A percentile compares a stretch with the other conserved stretches of the same genome.
Evolutionary conservation across 106 monocot species (phyloP).

Genomic region (Xerophyta viscosa): DNA sequence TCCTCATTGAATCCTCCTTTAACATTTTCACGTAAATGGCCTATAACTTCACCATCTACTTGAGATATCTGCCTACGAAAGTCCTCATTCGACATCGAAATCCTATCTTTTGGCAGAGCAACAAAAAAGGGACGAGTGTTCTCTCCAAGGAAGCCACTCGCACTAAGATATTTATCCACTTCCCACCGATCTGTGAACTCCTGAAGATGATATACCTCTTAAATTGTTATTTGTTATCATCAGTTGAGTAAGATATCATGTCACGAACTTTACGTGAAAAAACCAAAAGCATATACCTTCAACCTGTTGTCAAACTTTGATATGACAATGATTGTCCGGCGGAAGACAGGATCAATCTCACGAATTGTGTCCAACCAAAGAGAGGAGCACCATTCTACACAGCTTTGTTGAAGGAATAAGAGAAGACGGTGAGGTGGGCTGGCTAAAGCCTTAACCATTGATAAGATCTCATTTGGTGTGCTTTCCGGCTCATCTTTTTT

Average conservation of each 20-base stretch:
- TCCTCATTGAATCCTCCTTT: slow-evolving; percentile 95
- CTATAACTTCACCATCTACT: slow-evolving; percentile 71
- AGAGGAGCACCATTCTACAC: slow-evolving; percentile 98
- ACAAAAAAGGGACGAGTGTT: slow-evolving; percentile 88
- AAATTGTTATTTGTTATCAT: too few relatives aligned
- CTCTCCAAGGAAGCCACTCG: slow-evolving; percentile 92
- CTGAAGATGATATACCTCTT: too few relatives aligned
- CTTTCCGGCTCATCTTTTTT: slow-evolving; percentile 93
- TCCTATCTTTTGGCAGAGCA: slow-evolving; percentile 94
- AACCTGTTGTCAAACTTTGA: slow-evolving; percentile 97
- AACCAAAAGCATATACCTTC: slow-evolving; percentile 35
- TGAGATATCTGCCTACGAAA: slow-evolving; percentile 91
- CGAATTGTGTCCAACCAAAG: slow-evolving; percentile 88
- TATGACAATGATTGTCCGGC: slow-evolving; percentile 70
- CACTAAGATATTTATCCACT: slow-evolving; percentile 89
- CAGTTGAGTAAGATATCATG: background rate
- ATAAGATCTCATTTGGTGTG: slow-evolving; percentile 75
- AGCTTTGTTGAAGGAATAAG: slow-evolving; percentile 96
- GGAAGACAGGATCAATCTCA: slow-evolving; percentile 94
- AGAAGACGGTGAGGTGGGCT: slow-evolving; percentile 87
- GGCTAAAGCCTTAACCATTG: slow-evolving; percentile 93
- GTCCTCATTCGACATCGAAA: slow-evolving; percentile 77
- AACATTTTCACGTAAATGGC: slow-evolving; percentile 67
- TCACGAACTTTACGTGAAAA: too few relatives aligned
- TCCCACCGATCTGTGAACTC: slow-evolving; percentile 95